Evolutionary conservation across 805 yeast species (phyloP).

Genomic region (Ogataea siamensis): DNA sequence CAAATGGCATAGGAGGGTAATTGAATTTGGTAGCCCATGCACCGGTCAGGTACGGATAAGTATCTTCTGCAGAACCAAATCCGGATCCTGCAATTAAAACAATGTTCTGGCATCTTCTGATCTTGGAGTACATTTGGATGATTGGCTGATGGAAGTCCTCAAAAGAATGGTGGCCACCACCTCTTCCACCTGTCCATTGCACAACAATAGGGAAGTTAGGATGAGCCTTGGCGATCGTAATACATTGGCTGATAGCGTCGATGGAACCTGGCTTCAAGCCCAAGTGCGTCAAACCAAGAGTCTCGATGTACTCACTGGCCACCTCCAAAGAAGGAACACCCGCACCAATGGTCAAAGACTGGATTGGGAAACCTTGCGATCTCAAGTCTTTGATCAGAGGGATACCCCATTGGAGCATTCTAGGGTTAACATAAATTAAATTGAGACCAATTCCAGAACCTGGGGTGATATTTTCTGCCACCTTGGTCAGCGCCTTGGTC

Average conservation of each 20-base stretch:
- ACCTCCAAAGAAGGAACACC: slow-evolving; percentile 99
- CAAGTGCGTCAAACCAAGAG: slow-evolving; percentile 87
- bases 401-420: slow-evolving; percentile 98
- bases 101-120: slow-evolving; percentile 88
- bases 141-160: slow-evolving; percentile 99
- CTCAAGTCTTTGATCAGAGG: slow-evolving; percentile 90
- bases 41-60: slow-evolving; percentile 97
- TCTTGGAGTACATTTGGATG: slow-evolving; percentile 90
- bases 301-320: slow-evolving; percentile 92
- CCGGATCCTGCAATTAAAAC: slow-evolving; percentile 97
- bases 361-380: slow-evolving; percentile 91
- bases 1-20: slow-evolving; percentile 99
- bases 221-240: slow-evolving; percentile 90
- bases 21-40: slow-evolving; percentile 85
- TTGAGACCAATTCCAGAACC: slow-evolving; percentile 92
- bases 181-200: slow-evolving; percentile 99
- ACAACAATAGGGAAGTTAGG: slow-evolving; percentile 95
- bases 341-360: slow-evolving; percentile 96
- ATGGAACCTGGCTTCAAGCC: slow-evolving; percentile 98
- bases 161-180: slow-evolving; percentile 99
- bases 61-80: slow-evolving; percentile 94
- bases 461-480: slow-evolving; percentile 66
- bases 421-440: slow-evolving; percentile 93
- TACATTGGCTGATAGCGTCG: slow-evolving; percentile 83
- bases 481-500: slow-evolving; percentile 71